Percentiles rank a stretch among this genome's conserved stretches.
These are phyloP conservation scores for Nakazawaea ambrosiae DNA, from an alignment of 805 yeast genomes.

Conservation along the genomic window DNA sequence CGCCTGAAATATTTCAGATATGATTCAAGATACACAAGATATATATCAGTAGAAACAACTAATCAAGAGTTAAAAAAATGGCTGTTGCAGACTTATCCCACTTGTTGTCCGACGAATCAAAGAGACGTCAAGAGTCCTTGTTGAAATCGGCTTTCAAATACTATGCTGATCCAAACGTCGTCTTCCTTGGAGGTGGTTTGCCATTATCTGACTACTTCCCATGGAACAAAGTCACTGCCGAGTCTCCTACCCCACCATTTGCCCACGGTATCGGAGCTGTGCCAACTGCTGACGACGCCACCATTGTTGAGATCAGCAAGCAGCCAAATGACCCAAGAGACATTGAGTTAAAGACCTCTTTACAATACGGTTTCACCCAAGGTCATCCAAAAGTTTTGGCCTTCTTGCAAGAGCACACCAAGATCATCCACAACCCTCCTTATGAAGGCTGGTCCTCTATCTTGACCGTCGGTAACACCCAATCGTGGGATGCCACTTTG, in stretches of 20 bases:
- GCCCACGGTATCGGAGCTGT: slow-evolving; percentile 66
- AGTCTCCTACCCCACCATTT: slow-evolving; percentile 78
- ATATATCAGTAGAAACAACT: too few species aligned
- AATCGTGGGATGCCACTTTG: slow-evolving; percentile 83
- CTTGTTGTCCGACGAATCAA: slow-evolving; percentile 71
- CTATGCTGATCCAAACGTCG: slow-evolving; percentile 64
- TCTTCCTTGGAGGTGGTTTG: slow-evolving; percentile 92
- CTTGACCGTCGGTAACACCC: slow-evolving; percentile 81
- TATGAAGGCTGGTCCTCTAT: slow-evolving; percentile 71
- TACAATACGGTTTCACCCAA: slow-evolving; percentile 84
- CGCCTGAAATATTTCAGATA: neutral
- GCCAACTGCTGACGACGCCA: slow-evolving; percentile 29
- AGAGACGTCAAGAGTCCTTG: slow-evolving; percentile 68
- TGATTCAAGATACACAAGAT: neutral
- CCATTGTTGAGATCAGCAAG: slow-evolving; percentile 30
- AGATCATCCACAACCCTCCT: slow-evolving; percentile 39
- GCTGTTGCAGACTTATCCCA: slow-evolving; percentile 51
- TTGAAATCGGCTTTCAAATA: slow-evolving; percentile 81
- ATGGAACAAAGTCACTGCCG: slow-evolving; percentile 66
- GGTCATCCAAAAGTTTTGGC: slow-evolving; percentile 69
- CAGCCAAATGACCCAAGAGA: slow-evolving; percentile 41
- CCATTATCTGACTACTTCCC: slow-evolving; percentile 92
- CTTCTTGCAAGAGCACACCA: slow-evolving; percentile 74
- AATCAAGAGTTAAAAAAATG: too few species aligned
- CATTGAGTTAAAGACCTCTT: slow-evolving; percentile 73